Conservation (phyloP, 2,329 filamentous ascomycete species). For the Aureobasidium lini region DNA sequence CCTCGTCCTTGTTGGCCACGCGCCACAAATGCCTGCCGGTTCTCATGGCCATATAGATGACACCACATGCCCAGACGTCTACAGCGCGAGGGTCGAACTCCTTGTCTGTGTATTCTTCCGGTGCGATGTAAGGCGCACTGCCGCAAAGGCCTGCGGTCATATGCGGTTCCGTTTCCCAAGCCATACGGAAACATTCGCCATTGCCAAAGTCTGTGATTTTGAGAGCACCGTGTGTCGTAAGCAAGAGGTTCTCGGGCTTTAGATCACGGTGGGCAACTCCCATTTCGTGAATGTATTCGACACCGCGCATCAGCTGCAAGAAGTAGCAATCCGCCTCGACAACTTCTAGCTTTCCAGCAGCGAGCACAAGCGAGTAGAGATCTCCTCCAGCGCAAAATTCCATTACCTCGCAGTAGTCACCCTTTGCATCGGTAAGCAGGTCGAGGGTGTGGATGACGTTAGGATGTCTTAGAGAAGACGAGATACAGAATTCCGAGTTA, state of each 20-base stretch:
- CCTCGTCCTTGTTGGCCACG: slow-evolving; percentile 91
- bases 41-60: slow-evolving; percentile 99
- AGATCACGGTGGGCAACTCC: slow-evolving; percentile 94
- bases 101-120: slow-evolving; percentile 89
- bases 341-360: slow-evolving; percentile 85
- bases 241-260: slow-evolving; percentile 90
- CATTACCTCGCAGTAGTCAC: slow-evolving; percentile 98
- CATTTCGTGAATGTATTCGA: slow-evolving; percentile 99
- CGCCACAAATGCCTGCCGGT: slow-evolving; percentile 94
- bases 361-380: slow-evolving; percentile 84
- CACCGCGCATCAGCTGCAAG: slow-evolving; percentile 97
- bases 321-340: slow-evolving; percentile 96
- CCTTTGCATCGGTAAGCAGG: slow-evolving; percentile 89
- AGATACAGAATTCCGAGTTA: slow-evolving; percentile 97
- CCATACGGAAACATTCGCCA: slow-evolving; percentile 98
- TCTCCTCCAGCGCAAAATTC: slow-evolving; percentile 97
- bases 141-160: slow-evolving; percentile 97
- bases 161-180: slow-evolving; percentile 96
- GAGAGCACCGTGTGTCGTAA: slow-evolving; percentile 84
- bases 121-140: slow-evolving; percentile 93
- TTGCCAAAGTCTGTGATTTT: slow-evolving; percentile 99
- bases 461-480: slow-evolving; percentile 88
- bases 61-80: slow-evolving; percentile 95
- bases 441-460: slow-evolving; percentile 98
- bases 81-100: slow-evolving; percentile 98